These are phyloP conservation scores for Chrysoporthe cubensis DNA, from an alignment of 2,329 filamentous ascomycete genomes.

Conservation along the genomic window DNA sequence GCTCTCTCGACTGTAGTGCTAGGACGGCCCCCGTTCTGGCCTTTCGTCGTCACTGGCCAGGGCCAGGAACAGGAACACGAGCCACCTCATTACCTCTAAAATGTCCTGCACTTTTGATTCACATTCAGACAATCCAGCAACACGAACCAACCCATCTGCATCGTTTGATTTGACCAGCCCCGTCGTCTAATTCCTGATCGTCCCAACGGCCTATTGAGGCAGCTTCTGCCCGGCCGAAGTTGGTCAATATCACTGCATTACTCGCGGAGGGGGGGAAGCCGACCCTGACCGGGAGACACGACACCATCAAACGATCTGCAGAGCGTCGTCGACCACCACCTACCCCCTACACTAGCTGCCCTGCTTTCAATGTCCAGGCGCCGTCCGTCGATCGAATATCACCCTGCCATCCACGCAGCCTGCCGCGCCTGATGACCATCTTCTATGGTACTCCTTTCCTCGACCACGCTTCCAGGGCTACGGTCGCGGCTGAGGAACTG, in stretches of 20 bases:
- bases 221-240: background rate
- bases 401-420: conserved; percentile 20
- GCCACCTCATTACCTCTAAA: conserved; percentile 26
- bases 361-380: conserved; percentile 20
- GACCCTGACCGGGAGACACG: conserved; percentile 16
- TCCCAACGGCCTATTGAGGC: background rate
- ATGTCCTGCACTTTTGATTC: conserved; percentile 17
- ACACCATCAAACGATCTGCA: conserved; percentile 16
- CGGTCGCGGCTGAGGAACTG: conserved; percentile 17
- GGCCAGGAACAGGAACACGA: conserved; percentile 18
- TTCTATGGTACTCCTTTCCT: conserved; percentile 26
- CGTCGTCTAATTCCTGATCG: background rate
- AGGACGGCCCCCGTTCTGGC: background rate
- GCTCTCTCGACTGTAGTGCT: background rate
- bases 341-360: conserved; percentile 28
- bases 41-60: conserved; percentile 4
- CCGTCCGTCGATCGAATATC: conserved; percentile 18
- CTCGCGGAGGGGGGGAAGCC: conserved; percentile 8
- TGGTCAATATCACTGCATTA: conserved; percentile 7
- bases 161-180: background rate
- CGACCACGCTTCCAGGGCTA: conserved; percentile 27
- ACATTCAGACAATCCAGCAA: conserved; percentile 15
- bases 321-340: conserved; percentile 21
- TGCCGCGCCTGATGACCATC: conserved; percentile 26
- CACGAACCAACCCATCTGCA: conserved; percentile 11